Conservation (phyloP, 306 rosid species). For the Fagus crenata region DNA sequence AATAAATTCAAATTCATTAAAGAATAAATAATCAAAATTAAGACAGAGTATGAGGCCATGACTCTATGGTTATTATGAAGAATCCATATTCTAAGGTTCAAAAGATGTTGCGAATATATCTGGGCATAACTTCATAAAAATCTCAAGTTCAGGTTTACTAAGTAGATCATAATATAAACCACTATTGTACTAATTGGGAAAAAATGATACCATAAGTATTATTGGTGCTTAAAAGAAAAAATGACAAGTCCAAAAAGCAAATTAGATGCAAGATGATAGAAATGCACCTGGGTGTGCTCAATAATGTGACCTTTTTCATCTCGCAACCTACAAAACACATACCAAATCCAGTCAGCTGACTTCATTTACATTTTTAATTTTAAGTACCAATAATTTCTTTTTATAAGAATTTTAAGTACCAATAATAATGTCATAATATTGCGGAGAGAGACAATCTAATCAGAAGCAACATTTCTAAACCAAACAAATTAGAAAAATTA, state of each 20-base stretch:
- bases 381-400: too few species aligned
- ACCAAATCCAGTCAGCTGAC: slow-evolving; percentile 17
- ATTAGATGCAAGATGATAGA: background rate
- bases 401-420: too few species aligned
- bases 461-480: background rate
- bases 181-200: too few species aligned
- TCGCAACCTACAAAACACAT: slow-evolving; percentile 52
- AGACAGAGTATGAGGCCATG: background rate
- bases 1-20: background rate
- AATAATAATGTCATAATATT: background rate
- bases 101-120: background rate
- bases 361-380: background rate
- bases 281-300: slow-evolving; percentile 67
- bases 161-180: background rate
- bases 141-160: background rate
- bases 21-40: background rate
- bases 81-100: background rate
- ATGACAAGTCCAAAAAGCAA: slow-evolving; percentile 14
- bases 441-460: background rate
- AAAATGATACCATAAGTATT: background rate
- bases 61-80: background rate
- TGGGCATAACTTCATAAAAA: background rate
- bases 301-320: slow-evolving; percentile 74
- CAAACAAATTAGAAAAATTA: background rate
- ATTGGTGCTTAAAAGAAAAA: background rate